These are phyloP conservation scores for Aspergillus hiratsukae DNA, from an alignment of 2,329 filamentous ascomycete genomes.

Conservation along the genomic window DNA sequence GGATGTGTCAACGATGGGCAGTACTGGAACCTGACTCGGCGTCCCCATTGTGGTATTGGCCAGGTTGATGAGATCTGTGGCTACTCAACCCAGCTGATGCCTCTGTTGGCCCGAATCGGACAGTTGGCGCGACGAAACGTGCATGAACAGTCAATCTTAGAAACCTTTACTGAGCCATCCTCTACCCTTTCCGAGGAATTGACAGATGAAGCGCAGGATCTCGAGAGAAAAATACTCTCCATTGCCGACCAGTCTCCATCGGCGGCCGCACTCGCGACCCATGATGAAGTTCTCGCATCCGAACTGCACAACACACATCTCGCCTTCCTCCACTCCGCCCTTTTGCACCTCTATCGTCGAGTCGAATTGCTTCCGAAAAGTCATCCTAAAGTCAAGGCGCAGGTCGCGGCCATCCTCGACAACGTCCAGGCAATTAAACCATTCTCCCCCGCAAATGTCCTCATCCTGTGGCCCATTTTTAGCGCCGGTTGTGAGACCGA, in stretches of 20 bases:
- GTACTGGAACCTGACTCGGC: conserved; percentile 6
- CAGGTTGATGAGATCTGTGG: conserved; percentile 27
- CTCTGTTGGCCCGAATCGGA: conserved; percentile 20
- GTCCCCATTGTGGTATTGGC: not conserved
- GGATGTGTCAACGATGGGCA: conserved; percentile 6
- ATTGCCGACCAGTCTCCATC: conserved; percentile 8
- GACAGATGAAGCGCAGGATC: conserved; percentile 1
- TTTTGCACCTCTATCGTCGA: conserved; percentile 26
- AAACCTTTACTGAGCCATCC: not conserved
- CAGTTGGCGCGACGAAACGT: conserved; percentile 9
- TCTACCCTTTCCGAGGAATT: not conserved
- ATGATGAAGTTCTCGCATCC: conserved; percentile 7
- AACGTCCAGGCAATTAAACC: conserved; percentile 16
- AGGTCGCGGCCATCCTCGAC: conserved; percentile 16
- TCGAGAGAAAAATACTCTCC: conserved; percentile 11
- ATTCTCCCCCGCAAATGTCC: conserved; percentile 23
- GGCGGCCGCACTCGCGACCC: not conserved
- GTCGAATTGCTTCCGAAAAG: conserved; percentile 17
- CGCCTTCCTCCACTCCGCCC: conserved; percentile 23
- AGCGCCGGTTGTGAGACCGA: conserved; percentile 27
- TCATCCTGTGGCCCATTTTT: conserved; percentile 31
- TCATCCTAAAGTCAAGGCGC: conserved; percentile 16
- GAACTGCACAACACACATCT: conserved; percentile 22
- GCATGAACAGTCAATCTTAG: not conserved
- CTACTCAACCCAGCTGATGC: conserved; percentile 25